Percentiles rank a stretch among this genome's conserved stretches.
Conservation (phyloP, 176 grass and related monocot genomes). For the Pontederia paniculata region DNA sequence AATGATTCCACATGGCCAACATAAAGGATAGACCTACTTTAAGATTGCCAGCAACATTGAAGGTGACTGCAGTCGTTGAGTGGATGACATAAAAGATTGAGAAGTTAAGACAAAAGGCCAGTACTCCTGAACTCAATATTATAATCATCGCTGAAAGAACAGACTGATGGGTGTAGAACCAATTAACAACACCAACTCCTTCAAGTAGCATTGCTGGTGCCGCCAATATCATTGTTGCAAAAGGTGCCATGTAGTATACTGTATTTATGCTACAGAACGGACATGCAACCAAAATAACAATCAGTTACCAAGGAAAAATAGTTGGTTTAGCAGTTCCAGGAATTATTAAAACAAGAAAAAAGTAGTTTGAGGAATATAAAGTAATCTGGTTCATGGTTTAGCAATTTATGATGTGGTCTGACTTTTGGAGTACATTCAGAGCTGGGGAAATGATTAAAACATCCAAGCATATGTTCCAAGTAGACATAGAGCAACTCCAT, state of each 20-base stretch:
- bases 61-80: constrained; percentile 93
- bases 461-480: too few relatives aligned
- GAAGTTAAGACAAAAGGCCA: constrained; percentile 96
- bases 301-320: neutral
- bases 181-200: constrained; percentile 69
- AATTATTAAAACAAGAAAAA: neutral
- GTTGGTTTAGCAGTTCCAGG: neutral
- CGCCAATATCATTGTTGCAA: constrained; percentile 94
- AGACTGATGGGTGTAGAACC: constrained; percentile 79
- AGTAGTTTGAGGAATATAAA: neutral
- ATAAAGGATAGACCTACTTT: constrained; percentile 38
- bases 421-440: too few relatives aligned
- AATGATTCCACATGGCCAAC: neutral
- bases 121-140: constrained; percentile 69
- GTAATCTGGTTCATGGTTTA: too few relatives aligned
- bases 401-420: too few relatives aligned
- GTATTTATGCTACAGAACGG: constrained; percentile 81
- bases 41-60: constrained; percentile 94
- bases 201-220: constrained; percentile 74
- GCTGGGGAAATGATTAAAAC: too few relatives aligned
- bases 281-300: neutral
- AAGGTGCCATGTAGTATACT: constrained; percentile 97
- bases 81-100: constrained; percentile 98
- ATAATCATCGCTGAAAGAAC: constrained; percentile 47
- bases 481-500: too few relatives aligned